These are phyloP conservation scores for Aspergillus sclerotioniger DNA, from an alignment of 495 filamentous ascomycete genomes.

Conservation along the genomic window DNA sequence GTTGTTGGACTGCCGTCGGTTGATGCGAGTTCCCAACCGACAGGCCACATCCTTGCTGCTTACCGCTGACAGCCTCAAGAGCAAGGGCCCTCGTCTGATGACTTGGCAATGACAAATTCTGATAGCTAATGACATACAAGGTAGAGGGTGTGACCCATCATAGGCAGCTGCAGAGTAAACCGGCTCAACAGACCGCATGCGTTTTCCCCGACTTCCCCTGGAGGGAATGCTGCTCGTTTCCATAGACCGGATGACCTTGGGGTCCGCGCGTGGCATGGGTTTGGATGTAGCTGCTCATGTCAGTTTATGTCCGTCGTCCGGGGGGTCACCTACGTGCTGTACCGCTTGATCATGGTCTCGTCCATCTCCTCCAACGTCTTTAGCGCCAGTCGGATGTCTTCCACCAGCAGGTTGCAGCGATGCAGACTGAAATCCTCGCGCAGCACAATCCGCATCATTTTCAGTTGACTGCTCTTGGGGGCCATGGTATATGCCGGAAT, in stretches of 20 bases:
- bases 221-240: conserved; percentile 70
- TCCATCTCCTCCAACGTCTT: conserved; percentile 68
- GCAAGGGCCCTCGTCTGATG: no score
- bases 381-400: conserved; percentile 70
- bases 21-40: no score
- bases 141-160: background rate
- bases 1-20: no score
- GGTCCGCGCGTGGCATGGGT: conserved; percentile 45
- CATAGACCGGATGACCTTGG: conserved; percentile 58
- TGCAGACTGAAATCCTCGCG: conserved; percentile 81
- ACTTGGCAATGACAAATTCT: no score
- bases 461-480: conserved; percentile 70
- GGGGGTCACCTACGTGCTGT: conserved; percentile 55
- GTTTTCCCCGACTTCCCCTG: conserved; percentile 82
- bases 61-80: no score
- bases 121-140: no score
- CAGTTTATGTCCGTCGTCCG: conserved; percentile 4
- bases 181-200: conserved; percentile 65
- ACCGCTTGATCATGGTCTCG: conserved; percentile 56
- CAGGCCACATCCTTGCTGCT: no score
- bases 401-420: conserved; percentile 69
- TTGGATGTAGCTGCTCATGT: conserved; percentile 40
- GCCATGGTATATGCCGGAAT: conserved; percentile 96
- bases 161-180: background rate
- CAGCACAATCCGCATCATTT: conserved; percentile 86